Conservation (phyloP, 2,329 filamentous ascomycete genomes). For the Ophiocordyceps camponoti-saundersi region DNA sequence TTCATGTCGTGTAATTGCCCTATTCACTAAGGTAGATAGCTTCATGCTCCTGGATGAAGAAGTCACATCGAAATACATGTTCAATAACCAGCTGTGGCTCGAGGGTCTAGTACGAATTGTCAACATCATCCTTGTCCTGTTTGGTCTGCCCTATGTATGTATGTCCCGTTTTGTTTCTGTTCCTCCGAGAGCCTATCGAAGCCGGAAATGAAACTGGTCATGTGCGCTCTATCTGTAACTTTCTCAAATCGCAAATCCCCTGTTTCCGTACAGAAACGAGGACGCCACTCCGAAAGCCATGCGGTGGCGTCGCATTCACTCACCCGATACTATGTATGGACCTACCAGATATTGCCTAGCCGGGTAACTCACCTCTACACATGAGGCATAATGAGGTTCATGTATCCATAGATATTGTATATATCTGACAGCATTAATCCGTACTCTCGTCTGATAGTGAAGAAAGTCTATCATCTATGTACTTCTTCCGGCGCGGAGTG, state of each 20-base stretch:
- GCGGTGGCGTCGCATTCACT: slow-evolving; percentile 1
- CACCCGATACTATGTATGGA: not conserved
- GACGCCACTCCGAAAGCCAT: not conserved
- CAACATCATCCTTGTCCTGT: no score
- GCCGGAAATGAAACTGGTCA: not conserved
- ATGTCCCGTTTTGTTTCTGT: no score
- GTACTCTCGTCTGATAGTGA: not conserved
- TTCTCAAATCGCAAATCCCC: not conserved
- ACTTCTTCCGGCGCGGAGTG: not conserved
- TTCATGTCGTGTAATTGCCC: no score
- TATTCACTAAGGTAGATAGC: no score
- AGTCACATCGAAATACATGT: no score
- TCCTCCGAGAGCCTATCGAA: no score
- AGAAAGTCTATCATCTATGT: not conserved
- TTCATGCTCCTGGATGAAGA: no score
- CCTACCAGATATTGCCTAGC: not conserved
- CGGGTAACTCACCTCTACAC: not conserved
- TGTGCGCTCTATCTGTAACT: not conserved
- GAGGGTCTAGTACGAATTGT: no score
- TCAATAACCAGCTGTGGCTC: no score
- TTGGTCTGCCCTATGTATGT: no score
- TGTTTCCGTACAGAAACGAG: not conserved
- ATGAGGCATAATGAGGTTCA: no score
- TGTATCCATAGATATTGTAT: no score
- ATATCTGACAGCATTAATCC: not conserved